A percentile compares a stretch with the other conserved stretches of the same genome.
Conservation (phyloP, 75 land plant species). For the Chamaecyparis obtusa region DNA sequence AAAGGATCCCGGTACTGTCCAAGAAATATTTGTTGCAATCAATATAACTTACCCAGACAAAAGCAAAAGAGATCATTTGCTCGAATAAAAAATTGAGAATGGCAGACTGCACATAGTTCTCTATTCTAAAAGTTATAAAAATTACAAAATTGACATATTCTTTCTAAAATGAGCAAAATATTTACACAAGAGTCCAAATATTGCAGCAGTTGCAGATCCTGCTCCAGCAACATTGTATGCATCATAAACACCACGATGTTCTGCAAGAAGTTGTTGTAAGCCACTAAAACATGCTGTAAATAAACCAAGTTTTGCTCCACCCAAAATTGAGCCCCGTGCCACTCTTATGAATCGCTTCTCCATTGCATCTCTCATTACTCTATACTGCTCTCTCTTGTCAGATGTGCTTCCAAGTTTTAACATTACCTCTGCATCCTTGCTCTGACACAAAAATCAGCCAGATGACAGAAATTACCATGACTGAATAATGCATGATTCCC, state of each 20-base stretch:
- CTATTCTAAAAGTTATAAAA: neutral
- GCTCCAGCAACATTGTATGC: conserved; percentile 80
- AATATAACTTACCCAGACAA: neutral
- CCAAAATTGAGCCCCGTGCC: conserved; percentile 85
- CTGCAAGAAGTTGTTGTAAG: conserved; percentile 70
- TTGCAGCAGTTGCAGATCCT: conserved; percentile 87
- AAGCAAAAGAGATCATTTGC: neutral
- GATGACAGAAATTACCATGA: neutral
- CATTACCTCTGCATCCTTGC: conserved; percentile 80
- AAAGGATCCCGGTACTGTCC: conserved; percentile 70
- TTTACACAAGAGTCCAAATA: conserved; percentile 79
- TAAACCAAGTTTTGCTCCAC: conserved; percentile 90
- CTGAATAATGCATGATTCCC: neutral
- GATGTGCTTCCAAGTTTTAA: conserved; percentile 74
- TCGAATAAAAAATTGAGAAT: neutral
- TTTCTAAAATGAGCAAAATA: neutral
- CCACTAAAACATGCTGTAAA: conserved; percentile 83
- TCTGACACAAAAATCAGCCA: conserved; percentile 28
- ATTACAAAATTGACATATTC: neutral
- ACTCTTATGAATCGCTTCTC: conserved; percentile 85
- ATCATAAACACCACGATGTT: conserved; percentile 69
- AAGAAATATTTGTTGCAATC: neutral
- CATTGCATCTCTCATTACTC: conserved; percentile 77
- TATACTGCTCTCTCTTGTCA: conserved; percentile 70
- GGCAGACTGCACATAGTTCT: neutral